Evolutionary conservation across 768 basidiomycete species (phyloP).

Genomic region (Grammothele lineata): DNA sequence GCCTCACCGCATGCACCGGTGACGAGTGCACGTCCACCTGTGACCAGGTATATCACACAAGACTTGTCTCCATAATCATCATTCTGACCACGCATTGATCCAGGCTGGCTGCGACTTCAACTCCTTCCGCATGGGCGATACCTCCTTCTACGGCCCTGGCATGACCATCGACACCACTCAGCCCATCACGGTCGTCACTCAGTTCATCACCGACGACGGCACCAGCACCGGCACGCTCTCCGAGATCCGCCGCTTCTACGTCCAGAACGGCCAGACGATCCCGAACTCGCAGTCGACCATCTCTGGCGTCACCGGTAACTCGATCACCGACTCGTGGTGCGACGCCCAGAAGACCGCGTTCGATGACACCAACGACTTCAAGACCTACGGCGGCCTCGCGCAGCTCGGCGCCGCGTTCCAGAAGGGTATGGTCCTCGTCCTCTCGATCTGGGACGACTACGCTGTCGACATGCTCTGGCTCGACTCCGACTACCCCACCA

Average conservation of each 20-base stretch:
- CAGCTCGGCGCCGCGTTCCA: conserved; percentile 31
- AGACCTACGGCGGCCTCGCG: conserved; percentile 36
- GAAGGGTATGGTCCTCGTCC: conserved; percentile 44
- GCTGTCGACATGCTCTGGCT: conserved; percentile 32
- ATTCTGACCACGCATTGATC: no score
- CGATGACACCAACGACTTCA: conserved; percentile 41
- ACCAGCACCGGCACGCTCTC: conserved; percentile 42
- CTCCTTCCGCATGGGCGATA: conserved; percentile 51
- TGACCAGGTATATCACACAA: conserved; percentile 46
- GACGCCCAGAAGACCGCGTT: conserved; percentile 40
- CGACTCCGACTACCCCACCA: conserved; percentile 23
- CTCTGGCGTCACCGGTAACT: conserved; percentile 38
- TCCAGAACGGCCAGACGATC: conserved; percentile 50
- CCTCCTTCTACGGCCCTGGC: conserved; percentile 42
- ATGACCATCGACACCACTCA: conserved; percentile 44
- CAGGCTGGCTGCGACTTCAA: conserved; percentile 60
- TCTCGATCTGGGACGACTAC: conserved; percentile 54
- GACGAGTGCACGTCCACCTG: conserved; percentile 28
- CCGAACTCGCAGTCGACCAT: conserved; percentile 45
- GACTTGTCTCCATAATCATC: no score
- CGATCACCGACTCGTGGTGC: conserved; percentile 47
- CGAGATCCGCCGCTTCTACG: conserved; percentile 53
- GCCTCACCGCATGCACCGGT: conserved; percentile 43
- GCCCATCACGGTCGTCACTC: conserved; percentile 54
- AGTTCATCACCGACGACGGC: conserved; percentile 46